Evolutionary conservation across 768 basidiomycete genomes (phyloP), one percentile per base, ranked within the genome.

Genomic region (Rhizopogon rudus): DNA sequence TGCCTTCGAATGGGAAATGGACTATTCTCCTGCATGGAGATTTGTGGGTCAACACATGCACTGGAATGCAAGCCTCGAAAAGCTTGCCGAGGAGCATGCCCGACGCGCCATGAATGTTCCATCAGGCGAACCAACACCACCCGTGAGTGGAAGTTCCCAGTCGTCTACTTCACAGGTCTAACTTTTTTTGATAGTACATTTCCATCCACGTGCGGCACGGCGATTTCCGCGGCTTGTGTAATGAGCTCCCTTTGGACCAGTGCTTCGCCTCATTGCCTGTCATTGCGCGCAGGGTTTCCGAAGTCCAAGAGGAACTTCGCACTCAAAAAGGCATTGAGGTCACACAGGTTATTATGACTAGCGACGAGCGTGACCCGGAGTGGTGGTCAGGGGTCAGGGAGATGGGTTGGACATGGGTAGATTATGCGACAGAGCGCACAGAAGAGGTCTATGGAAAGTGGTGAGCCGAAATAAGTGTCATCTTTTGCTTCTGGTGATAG

Each of bases 341-440:
- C n/a, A 67, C 77, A 5, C 74, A 80, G 58, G 80, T 86, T 25
- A 73, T 87, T 42, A 76, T 86, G 75, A 86, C 83, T 16, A 85
- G 82, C 57, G 86, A 87, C 61, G 84, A 87, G 63, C 61, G 67
- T 42, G 73, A 83, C 60, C 60, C 73, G 10, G 71, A 68, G n/a
- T 86, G 81, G 83, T 86, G 82, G 82, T 66, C 73, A n/a, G 76
- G 75, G 20, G 78, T 83, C 6, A 64, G 65, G 37, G 65, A 68
- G 43, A 58, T 73, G 37, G 83, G 83, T 1, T 87, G 84, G 83
- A 73, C 71, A 35, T 62, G 63, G 16, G 65, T 83, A 33, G 77
- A 85, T 62, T 82, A 82, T 63, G 70, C 76, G 7, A 40, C 46
- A 2, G 63, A 64, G 61, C 58, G 65, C 17, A 83, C 82, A 5